Evolutionary conservation across 192 early-diverging fungal species (phyloP).

Genomic region (Fimicolochytrium jonesii): DNA sequence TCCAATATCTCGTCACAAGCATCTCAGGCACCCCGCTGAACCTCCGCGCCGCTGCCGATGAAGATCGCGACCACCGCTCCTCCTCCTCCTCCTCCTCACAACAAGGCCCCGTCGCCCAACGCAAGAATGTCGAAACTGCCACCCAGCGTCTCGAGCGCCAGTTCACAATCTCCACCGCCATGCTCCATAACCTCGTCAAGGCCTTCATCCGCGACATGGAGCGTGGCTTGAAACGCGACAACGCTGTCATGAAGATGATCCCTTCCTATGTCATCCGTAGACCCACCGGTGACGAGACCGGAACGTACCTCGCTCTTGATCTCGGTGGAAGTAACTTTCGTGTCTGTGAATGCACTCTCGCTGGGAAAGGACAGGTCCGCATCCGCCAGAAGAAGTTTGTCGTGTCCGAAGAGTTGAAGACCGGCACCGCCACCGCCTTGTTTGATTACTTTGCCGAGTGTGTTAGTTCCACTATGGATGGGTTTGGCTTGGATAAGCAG

Average conservation of each 20-base stretch:
- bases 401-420: slow-evolving; percentile 75
- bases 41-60: no score
- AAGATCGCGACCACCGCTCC: no score
- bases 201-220: slow-evolving; percentile 25
- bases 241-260: slow-evolving; percentile 62
- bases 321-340: slow-evolving; percentile 93
- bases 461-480: slow-evolving; percentile 66
- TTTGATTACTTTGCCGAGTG: slow-evolving; percentile 93
- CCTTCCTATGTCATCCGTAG: slow-evolving; percentile 80
- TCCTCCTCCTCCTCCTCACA: no score
- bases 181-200: slow-evolving; percentile 24
- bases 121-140: slow-evolving; percentile 3
- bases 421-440: slow-evolving; percentile 59
- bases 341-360: slow-evolving; percentile 75
- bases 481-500: slow-evolving; percentile 9
- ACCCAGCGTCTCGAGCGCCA: slow-evolving; percentile 15
- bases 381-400: slow-evolving; percentile 69
- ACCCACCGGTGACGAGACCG: slow-evolving; percentile 80
- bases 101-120: not conserved
- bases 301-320: slow-evolving; percentile 85
- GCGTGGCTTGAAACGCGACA: slow-evolving; percentile 26
- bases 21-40: no score
- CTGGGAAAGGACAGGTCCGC: slow-evolving; percentile 68
- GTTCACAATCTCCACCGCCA: slow-evolving; percentile 18
- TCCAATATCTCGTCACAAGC: slow-evolving; percentile 15